These are phyloP conservation scores for Westerdykella ornata DNA, from an alignment of 2,329 filamentous ascomycete species.

Conservation along the genomic window DNA sequence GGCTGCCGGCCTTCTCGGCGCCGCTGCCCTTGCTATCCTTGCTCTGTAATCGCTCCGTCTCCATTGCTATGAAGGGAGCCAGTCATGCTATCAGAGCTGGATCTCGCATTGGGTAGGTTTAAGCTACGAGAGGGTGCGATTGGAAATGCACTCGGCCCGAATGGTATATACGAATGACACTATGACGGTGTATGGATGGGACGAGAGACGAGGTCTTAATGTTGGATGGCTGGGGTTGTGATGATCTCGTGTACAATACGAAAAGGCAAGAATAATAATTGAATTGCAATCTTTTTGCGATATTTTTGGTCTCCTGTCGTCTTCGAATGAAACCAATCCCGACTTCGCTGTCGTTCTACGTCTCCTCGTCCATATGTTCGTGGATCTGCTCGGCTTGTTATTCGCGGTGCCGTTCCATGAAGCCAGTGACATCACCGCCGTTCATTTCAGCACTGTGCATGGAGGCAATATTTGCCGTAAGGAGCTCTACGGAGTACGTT, in stretches of 20 bases:
- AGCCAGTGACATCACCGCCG: no score
- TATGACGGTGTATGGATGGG: neutral
- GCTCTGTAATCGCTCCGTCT: conserved; percentile 25
- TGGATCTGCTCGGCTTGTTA: no score
- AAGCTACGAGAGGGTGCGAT: neutral
- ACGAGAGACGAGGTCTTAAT: conserved; percentile 10
- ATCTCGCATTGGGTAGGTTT: neutral
- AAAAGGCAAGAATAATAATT: no score
- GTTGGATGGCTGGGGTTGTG: neutral
- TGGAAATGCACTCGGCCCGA: neutral
- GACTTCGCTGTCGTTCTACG: no score
- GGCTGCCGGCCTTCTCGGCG: conserved; percentile 30
- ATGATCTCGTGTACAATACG: conserved; percentile 11
- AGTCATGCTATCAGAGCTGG: neutral
- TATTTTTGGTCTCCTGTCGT: no score
- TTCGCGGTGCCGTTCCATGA: no score
- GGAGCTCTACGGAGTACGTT: no score
- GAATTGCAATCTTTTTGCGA: no score
- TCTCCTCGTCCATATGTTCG: no score
- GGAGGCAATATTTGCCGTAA: no score
- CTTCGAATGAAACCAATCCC: no score
- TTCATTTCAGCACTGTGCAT: no score
- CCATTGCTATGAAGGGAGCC: neutral
- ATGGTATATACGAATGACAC: neutral
- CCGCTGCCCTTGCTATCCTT: conserved; percentile 31